Percentiles rank a stretch among this genome's conserved stretches.
Conservation (phyloP, 192 early-diverging fungal species). For the Backusella luteola region DNA sequence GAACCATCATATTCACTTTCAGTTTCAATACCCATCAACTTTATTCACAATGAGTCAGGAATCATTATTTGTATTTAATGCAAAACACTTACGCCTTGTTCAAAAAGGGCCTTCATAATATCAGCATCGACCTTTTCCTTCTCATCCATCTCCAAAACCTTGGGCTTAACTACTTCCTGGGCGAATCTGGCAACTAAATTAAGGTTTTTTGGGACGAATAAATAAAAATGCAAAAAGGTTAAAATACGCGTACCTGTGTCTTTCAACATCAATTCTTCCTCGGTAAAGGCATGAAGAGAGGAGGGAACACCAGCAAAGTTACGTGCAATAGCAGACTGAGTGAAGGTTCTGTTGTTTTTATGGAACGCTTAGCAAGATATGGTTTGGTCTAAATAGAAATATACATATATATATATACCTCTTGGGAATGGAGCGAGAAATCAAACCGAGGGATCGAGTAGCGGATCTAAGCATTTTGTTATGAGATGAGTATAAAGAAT, state of each 20-base stretch:
- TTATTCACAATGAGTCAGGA: neutral
- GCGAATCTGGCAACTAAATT: slow-evolving; percentile 78
- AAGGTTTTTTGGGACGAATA: neutral
- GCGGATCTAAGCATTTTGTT: slow-evolving; percentile 18
- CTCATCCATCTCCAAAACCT: slow-evolving; percentile 91
- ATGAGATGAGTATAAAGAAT: neutral
- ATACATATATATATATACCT: slow-evolving; percentile 17
- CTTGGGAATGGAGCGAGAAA: slow-evolving; percentile 27
- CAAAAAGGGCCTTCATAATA: slow-evolving; percentile 83
- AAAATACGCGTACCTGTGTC: slow-evolving; percentile 59
- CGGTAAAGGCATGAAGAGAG: slow-evolving; percentile 81
- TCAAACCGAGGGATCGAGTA: slow-evolving; percentile 12
- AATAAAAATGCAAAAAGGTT: neutral
- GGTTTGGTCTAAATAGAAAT: neutral
- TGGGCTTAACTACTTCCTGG: slow-evolving; percentile 78
- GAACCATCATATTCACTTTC: slow-evolving; percentile 76
- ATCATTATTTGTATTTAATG: neutral
- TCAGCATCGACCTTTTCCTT: slow-evolving; percentile 75
- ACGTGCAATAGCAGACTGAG: slow-evolving; percentile 45
- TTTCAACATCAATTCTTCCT: slow-evolving; percentile 84
- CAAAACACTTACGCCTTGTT: slow-evolving; percentile 70
- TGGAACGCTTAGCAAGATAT: neutral
- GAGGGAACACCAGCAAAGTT: slow-evolving; percentile 30
- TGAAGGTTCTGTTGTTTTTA: slow-evolving; percentile 41
- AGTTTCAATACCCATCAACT: slow-evolving; percentile 94